Evolutionary conservation across 495 filamentous ascomycete species (phyloP), one percentile per base, ranked within the genome.

Genomic region (Penicillium cataractarum): DNA sequence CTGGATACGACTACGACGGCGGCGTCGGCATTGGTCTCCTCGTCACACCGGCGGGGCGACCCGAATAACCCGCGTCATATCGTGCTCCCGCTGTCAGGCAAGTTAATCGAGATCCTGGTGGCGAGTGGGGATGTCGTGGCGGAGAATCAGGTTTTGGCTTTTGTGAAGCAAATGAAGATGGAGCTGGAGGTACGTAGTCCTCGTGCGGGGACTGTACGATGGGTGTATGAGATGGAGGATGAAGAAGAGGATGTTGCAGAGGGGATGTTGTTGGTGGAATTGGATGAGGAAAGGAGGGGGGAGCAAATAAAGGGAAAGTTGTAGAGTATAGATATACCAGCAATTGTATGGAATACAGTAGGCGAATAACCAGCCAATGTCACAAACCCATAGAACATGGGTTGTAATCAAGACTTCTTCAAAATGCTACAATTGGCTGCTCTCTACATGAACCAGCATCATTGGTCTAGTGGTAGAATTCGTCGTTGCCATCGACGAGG

Each of bases 81-180:
- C n/a, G 69, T 82, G 10, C 74, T 86, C 6, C 86, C 86, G 1
- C 77, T 89, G 9, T 79, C 84, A 0, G 86, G 86, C 0, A 86
- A 83, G 60, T 62, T 89, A 13, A 80, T 87, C 9, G 86, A 88
- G 74, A 69, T 89, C 1, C 61, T 83, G 8, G 83, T 89, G 2
- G 71, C 79, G 6, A 76, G 81, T 17, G 85, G 85, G 0, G 83
- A 89, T 58, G 56, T 70, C 29, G 71, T 89, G 0, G 76, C 69
- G 9, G 73, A 82, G 51, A 79, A 83, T 27, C 82, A 87, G 63
- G 81, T 84, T 0, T 71, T 89, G n/a, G 84, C 83, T 32, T 83
- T 88, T 26, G 78, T 89, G 26, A 82, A 84, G 67, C 86, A 89
- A 73, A 89, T 89, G 85, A 88, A 89, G 74, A 88, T 88, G 86